These are phyloP conservation scores for Xylariales sp. DNA, from an alignment of 2,329 filamentous ascomycete genomes.

Conservation along the genomic window DNA sequence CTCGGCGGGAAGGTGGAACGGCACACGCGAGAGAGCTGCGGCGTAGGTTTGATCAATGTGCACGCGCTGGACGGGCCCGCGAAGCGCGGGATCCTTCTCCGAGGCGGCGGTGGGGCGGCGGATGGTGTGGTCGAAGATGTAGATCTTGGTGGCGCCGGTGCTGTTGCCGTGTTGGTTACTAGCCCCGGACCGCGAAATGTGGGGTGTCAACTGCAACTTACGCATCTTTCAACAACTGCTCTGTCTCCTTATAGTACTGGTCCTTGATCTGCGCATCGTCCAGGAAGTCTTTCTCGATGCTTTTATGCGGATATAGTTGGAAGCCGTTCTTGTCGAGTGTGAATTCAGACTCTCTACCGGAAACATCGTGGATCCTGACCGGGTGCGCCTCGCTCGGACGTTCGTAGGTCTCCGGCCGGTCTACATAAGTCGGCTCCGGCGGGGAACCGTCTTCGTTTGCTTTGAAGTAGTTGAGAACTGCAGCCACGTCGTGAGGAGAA, in stretches of 20 bases:
- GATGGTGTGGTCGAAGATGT: slow-evolving; percentile 59
- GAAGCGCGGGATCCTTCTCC: slow-evolving; percentile 30
- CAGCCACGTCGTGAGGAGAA: slow-evolving; percentile 25
- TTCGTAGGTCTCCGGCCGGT: slow-evolving; percentile 29
- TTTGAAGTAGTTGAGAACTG: slow-evolving; percentile 34
- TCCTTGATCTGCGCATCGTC: slow-evolving; percentile 59
- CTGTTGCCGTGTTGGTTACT: too few relatives aligned
- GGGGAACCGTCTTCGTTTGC: slow-evolving; percentile 36
- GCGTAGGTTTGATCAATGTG: slow-evolving; percentile 52
- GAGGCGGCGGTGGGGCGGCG: too few relatives aligned
- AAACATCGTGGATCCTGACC: slow-evolving; percentile 31
- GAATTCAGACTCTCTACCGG: slow-evolving; percentile 30
- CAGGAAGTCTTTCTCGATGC: slow-evolving; percentile 31
- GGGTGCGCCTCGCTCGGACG: slow-evolving; percentile 22
- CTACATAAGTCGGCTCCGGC: slow-evolving; percentile 30
- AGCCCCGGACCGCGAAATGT: too few relatives aligned
- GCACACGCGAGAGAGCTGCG: slow-evolving; percentile 31
- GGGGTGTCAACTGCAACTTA: too few relatives aligned
- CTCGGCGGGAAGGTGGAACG: slow-evolving; percentile 36
- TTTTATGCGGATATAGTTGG: slow-evolving; percentile 25
- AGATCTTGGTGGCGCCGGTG: slow-evolving; percentile 45
- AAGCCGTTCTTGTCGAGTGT: slow-evolving; percentile 35
- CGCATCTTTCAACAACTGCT: slow-evolving; percentile 60
- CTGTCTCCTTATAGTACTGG: slow-evolving; percentile 69
- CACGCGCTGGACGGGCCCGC: slow-evolving; percentile 40